These are phyloP conservation scores for Sporobolomyces roseus DNA, from an alignment of 768 basidiomycete genomes.

Conservation along the genomic window DNA sequence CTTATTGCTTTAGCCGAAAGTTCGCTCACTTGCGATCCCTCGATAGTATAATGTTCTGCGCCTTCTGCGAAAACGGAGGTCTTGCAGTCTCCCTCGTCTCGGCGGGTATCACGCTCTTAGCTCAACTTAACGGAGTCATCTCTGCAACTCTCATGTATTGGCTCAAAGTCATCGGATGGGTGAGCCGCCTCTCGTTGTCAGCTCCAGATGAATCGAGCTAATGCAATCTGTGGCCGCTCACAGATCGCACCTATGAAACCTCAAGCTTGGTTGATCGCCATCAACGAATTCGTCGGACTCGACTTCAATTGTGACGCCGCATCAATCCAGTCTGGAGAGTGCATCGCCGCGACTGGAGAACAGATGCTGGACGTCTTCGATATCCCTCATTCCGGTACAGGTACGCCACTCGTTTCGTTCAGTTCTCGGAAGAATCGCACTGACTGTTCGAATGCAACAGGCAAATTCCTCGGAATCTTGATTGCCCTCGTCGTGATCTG, in stretches of 20 bases:
- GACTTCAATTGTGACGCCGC: constrained; percentile 47
- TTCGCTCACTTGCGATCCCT: too few relatives aligned
- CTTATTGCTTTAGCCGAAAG: too few relatives aligned
- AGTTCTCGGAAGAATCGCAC: neutral
- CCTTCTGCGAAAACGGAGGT: constrained; percentile 13
- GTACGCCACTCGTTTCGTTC: neutral
- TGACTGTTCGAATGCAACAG: neutral
- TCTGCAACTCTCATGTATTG: constrained; percentile 49
- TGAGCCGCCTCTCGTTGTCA: neutral
- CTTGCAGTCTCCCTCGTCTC: constrained; percentile 29
- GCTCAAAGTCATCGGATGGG: constrained; percentile 46
- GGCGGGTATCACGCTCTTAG: constrained; percentile 16
- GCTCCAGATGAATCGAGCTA: neutral
- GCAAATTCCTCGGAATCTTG: constrained; percentile 43
- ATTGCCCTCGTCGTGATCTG: constrained; percentile 45
- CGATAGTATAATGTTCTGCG: constrained; percentile 39
- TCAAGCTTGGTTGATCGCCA: constrained; percentile 48
- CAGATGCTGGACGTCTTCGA: constrained; percentile 48
- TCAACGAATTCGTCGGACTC: constrained; percentile 50
- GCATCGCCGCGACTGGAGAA: constrained; percentile 49
- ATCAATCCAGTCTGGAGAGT: constrained; percentile 46
- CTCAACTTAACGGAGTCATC: constrained; percentile 41
- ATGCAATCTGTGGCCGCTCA: neutral
- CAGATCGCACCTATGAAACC: constrained; percentile 42
- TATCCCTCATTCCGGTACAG: constrained; percentile 21